Base-by-base conservation (phyloP, 495 filamentous ascomycete genomes). In the Daldinia bambusicola region DNA sequence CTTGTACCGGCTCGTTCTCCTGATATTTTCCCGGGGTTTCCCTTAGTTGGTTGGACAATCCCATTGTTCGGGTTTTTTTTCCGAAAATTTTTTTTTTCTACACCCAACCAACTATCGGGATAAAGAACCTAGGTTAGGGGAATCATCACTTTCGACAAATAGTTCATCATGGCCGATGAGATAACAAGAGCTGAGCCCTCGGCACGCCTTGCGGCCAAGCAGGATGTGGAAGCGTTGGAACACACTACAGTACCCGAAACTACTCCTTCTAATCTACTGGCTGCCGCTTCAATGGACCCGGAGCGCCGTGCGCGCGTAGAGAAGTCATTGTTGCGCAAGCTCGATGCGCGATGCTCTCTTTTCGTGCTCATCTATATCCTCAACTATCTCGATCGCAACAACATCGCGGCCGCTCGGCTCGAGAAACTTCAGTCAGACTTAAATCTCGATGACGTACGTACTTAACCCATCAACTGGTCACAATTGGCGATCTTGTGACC, bases 371-470 rank as follows among this genome's bases (percentile, higher is more conserved):
- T 85, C 61, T 93, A 93, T 75, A 91, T 93, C 74, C 83, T 93
- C 76, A 93, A 93, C 74, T 94, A 93, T 76, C 80, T 94, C 51
- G 92, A 93, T 77, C 83, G 92, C 20, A 84, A 85, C 70, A 85
- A 84, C 73, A 84, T 86, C 50, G 82, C 80, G 12, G 77, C 79
- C 0, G 84, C 84, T 6, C 81, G 84, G 6, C 69, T 87, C 16
- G 84, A 82, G 43, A 82, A 81, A 6, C 78, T 87, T 13, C 76
- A 85, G 36, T 50, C 18, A 67, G 66, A 70, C 56, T 71, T 81
- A n/a, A 70, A 69, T 18, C 74, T 83, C 32, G 53, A 72, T 16
- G 70, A 81, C 56, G 67, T 70, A 74, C 14, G 71, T 14, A 53
- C 30, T 16, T 32, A 36, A 6, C 26, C 26, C 26, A 26, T 8